Percentiles rank a stretch among this genome's conserved stretches.
Conservation (phyloP, 164 flowering plant genomes). For the Kingdonia uniflora region DNA sequence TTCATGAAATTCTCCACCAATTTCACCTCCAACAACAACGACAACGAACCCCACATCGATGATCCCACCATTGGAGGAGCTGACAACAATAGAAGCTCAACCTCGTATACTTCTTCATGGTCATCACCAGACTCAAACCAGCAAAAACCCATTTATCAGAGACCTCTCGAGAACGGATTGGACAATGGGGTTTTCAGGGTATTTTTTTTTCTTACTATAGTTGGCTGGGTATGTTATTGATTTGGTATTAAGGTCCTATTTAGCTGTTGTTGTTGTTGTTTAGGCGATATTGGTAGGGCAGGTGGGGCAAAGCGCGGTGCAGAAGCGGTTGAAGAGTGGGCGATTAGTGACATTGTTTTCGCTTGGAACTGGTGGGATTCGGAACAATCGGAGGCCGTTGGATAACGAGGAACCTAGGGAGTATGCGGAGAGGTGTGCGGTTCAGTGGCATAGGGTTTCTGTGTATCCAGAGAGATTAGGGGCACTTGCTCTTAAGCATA, state of each 20-base stretch:
- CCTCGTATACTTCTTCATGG: slow-evolving; percentile 12
- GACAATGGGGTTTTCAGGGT: slow-evolving; percentile 84
- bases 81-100: neutral
- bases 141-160: slow-evolving; percentile 14
- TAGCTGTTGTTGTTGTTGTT: neutral
- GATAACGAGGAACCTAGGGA: slow-evolving; percentile 72
- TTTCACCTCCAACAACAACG: slow-evolving; percentile 7
- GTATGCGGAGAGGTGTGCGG: slow-evolving; percentile 64
- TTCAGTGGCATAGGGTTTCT: slow-evolving; percentile 93
- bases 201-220: neutral
- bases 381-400: slow-evolving; percentile 72
- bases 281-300: slow-evolving; percentile 88
- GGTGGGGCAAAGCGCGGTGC: slow-evolving; percentile 73
- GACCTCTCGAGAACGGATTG: slow-evolving; percentile 56
- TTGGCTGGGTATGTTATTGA: neutral
- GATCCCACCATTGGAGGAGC: slow-evolving; percentile 16
- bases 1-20: slow-evolving; percentile 21
- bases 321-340: slow-evolving; percentile 78
- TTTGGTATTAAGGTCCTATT: slow-evolving; percentile 2
- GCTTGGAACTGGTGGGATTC: slow-evolving; percentile 85
- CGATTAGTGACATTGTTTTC: slow-evolving; percentile 48
- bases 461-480: slow-evolving; percentile 67
- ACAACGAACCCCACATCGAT: slow-evolving; percentile 10
- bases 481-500: slow-evolving; percentile 40
- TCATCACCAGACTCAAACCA: slow-evolving; percentile 5